Base-by-base conservation (phyloP, 163 green algal species). In the Picocystis sp. region DNA sequence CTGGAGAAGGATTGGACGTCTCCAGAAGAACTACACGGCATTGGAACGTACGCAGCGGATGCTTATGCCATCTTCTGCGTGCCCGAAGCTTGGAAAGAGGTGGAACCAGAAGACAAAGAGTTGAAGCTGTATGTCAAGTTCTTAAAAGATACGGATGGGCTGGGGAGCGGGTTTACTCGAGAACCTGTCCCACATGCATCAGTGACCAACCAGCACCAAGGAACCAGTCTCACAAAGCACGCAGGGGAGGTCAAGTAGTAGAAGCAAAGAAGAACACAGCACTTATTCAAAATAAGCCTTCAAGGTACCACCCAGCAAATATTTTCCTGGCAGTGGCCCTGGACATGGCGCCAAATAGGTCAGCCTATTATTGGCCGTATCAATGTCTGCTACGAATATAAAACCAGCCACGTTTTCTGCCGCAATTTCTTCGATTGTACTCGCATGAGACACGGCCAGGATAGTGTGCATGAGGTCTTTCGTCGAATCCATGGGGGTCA, bases 21-120 rank as follows among this genome's bases (percentile, higher is more conserved):
- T 8, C 29, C 29, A 38, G 29, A 38, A 12, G 29, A 38, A 8
- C 46, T 47, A 9, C 57, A 85, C 47, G 82, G 79, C 43, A 77
- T 95, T 13, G 87, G 87, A 3, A 74, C 84, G 63, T 96, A 94
- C 47, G 84, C 70, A 1, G 63, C 75, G 22, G 84, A 93, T 46
- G 84, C 84, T 0, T 92, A 92, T 72, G 69, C 62, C 47, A 87
- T 94, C 6, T 94, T 94, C 50, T 87, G 79, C 25, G 46, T 38
- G 8, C 29, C 29, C 8, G 29, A 38, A 12, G 29, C 29, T 5
- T 38, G 29, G 29, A 5, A 8, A 8, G 29, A 38, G 29, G 5
- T 38, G 29, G 29, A 38, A 38, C 29, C 29, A 38, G 29, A 38
- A 38, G 29, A 38, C 29, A 38, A 38, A 8, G 29, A 38, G 29